Percentiles rank a stretch among this genome's conserved stretches.
These are phyloP conservation scores for Colletotrichum magnum DNA, from an alignment of 2,329 filamentous ascomycete species.

Conservation along the genomic window DNA sequence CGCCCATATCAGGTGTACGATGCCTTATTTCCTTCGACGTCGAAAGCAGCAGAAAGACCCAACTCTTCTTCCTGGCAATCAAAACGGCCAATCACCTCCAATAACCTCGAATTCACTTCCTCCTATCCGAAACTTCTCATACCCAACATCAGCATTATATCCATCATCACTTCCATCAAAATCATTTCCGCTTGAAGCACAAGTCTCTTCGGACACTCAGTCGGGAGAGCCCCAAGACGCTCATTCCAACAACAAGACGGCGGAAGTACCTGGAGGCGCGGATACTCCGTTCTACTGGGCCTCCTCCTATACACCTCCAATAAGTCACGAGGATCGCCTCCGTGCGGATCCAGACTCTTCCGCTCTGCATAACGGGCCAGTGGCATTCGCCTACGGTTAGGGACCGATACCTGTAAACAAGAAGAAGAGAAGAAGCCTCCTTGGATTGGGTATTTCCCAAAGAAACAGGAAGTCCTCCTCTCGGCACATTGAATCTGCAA, in stretches of 20 bases:
- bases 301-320: constrained; percentile 27
- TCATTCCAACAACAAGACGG: not conserved
- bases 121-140: constrained; percentile 44
- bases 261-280: not conserved
- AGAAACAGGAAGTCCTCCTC: not conserved
- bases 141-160: constrained; percentile 38
- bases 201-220: not conserved
- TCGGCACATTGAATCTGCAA: not conserved
- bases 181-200: not conserved
- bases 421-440: constrained; percentile 31
- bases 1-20: constrained; percentile 1
- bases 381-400: constrained; percentile 38
- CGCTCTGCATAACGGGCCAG: constrained; percentile 9
- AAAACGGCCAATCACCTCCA: not conserved
- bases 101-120: not conserved
- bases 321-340: constrained; percentile 2
- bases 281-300: constrained; percentile 37
- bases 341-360: not conserved
- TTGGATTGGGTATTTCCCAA: constrained; percentile 13
- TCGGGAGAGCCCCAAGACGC: not conserved
- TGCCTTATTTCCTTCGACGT: constrained; percentile 30
- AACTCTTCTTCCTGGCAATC: not conserved
- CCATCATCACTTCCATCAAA: not conserved
- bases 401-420: constrained; percentile 19
- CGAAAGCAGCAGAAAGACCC: constrained; percentile 27